phyloP scores from a whole-genome alignment of 108 stramenopile species.

The Pelagomonas calceolata region DNA sequence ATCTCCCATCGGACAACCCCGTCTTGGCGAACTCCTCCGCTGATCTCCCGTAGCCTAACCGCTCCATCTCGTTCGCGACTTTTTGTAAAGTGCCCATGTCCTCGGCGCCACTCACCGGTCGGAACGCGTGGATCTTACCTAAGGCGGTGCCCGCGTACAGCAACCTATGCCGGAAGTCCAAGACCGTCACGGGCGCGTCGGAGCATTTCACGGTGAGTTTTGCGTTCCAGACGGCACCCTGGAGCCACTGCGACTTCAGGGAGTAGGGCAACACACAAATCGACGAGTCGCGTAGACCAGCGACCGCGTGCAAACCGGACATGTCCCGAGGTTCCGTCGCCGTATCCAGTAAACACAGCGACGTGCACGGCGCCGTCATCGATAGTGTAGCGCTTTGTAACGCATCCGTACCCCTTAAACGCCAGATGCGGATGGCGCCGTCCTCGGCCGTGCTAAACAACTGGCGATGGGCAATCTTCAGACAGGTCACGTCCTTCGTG shows the following conservation, averaged over 20 bases:
- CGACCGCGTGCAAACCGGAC: not conserved
- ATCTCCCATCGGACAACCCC: not conserved
- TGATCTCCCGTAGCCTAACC: not conserved
- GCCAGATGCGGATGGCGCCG: not conserved
- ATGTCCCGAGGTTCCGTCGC: not conserved
- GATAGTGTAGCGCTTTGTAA: not conserved
- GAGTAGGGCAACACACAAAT: not conserved
- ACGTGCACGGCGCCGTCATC: not conserved
- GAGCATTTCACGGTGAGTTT: not conserved
- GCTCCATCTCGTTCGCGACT: not conserved
- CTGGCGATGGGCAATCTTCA: not conserved
- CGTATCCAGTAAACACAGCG: not conserved
- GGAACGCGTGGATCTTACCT: not conserved
- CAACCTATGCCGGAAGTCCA: not conserved
- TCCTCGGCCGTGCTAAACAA: not conserved
- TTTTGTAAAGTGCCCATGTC: not conserved
- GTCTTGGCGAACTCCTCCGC: not conserved
- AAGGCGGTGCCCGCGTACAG: not conserved
- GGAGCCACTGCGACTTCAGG: not conserved
- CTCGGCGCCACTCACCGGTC: not conserved
- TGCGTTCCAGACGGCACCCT: not conserved
- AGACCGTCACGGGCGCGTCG: not conserved
- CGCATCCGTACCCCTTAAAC: not conserved
- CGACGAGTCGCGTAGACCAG: not conserved
- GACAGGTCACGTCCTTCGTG: not conserved